phyloP scores from a whole-genome alignment of 2,329 filamentous ascomycete species.

The Fusarium pseudoanthophilum region DNA sequence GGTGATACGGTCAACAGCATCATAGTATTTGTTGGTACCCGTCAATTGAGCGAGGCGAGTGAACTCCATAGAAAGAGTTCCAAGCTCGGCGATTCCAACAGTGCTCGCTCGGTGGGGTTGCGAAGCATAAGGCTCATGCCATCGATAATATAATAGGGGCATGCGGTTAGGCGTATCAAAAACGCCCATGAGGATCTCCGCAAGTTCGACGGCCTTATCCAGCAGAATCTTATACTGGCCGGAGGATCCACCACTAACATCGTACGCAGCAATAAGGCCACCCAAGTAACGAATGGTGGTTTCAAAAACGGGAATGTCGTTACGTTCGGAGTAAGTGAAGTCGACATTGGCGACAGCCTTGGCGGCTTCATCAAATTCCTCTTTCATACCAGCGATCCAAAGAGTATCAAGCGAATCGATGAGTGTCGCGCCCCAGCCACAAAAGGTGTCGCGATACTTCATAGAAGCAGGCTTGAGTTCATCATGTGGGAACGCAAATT shows the following conservation, averaged over 20 bases:
- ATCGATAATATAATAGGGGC: conserved; percentile 84
- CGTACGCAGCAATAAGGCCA: conserved; percentile 85
- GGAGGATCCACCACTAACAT: conserved; percentile 74
- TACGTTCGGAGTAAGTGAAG: conserved; percentile 76
- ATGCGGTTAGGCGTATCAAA: conserved; percentile 96
- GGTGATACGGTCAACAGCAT: conserved; percentile 87
- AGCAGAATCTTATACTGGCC: conserved; percentile 73
- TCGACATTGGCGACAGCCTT: conserved; percentile 78
- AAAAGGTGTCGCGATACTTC: conserved; percentile 80
- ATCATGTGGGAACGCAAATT: conserved; percentile 85
- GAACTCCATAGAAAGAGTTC: conserved; percentile 87
- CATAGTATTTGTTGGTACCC: conserved; percentile 83
- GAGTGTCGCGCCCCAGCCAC: conserved; percentile 88
- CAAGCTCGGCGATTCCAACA: conserved; percentile 76
- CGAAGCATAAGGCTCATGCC: conserved; percentile 73
- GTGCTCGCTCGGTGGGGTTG: conserved; percentile 71
- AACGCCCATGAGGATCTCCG: conserved; percentile 80
- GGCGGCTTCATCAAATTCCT: conserved; percentile 84
- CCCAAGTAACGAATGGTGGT: conserved; percentile 92
- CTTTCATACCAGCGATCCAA: conserved; percentile 84
- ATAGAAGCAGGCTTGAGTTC: conserved; percentile 81
- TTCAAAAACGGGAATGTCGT: conserved; percentile 89
- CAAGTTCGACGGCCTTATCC: conserved; percentile 82
- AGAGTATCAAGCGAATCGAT: conserved; percentile 86
- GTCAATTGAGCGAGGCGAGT: conserved; percentile 89